Conservation (phyloP, 805 yeast species). For the Metschnikowia gelsemii region DNA sequence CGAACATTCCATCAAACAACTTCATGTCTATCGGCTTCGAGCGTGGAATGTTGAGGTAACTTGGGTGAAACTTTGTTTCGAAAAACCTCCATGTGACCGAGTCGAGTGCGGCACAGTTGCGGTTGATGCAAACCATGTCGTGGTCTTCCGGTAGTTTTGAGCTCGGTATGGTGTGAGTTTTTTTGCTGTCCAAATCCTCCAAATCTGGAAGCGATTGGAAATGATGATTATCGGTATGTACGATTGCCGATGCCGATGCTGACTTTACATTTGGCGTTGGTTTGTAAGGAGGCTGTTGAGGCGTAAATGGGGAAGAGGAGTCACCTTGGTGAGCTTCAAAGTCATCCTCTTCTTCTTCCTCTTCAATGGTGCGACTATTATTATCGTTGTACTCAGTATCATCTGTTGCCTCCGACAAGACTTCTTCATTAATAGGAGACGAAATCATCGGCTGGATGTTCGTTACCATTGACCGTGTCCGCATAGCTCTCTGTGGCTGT, state of each 20-base stretch:
- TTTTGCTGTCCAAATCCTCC: conserved; percentile 45
- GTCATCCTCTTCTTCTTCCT: conserved; percentile 26
- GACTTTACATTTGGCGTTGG: conserved; percentile 12
- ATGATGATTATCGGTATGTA: conserved; percentile 19
- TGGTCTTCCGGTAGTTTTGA: conserved; percentile 40
- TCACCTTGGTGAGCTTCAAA: conserved; percentile 29
- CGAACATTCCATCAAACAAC: conserved; percentile 47
- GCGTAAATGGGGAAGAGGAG: conserved; percentile 40
- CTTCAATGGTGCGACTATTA: conserved; percentile 22
- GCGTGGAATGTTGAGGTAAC: conserved; percentile 37
- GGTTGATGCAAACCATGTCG: conserved; percentile 41
- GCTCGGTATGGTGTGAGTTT: conserved; percentile 41
- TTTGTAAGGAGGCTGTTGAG: conserved; percentile 42
- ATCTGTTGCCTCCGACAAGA: conserved; percentile 34
- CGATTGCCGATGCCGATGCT: conserved; percentile 11
- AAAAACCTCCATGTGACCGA: conserved; percentile 47
- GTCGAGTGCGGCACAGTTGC: conserved; percentile 38
- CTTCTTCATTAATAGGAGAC: conserved; percentile 45
- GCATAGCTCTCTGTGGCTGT: conserved; percentile 39
- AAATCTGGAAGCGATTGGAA: conserved; percentile 44
- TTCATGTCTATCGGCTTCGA: conserved; percentile 40
- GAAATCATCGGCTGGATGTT: conserved; percentile 32
- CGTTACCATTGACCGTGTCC: conserved; percentile 45
- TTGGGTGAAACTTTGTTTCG: conserved; percentile 38
- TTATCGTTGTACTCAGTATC: conserved; percentile 38